Conservation (phyloP, 2,329 filamentous ascomycete genomes). For the Colletotrichum gloeosporioides region DNA sequence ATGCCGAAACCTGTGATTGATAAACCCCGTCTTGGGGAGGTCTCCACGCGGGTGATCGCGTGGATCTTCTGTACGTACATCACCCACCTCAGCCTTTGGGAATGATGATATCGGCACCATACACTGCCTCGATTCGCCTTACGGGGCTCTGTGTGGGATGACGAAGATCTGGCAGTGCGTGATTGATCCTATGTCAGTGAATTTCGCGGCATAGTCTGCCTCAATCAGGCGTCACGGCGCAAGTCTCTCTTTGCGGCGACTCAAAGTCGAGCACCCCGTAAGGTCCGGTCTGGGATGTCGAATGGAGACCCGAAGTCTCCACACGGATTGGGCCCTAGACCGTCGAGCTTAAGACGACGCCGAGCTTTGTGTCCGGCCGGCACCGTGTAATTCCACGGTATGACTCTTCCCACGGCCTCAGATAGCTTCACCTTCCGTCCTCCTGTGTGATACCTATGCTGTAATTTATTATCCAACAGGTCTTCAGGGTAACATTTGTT, state of each 20-base stretch:
- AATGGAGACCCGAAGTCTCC: not conserved
- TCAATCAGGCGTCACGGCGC: not conserved
- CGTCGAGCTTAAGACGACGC: not conserved
- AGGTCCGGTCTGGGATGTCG: not conserved
- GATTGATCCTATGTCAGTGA: not conserved
- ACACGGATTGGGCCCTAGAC: not conserved
- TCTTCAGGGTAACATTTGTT: not conserved
- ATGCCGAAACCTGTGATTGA: not conserved
- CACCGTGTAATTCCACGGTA: not conserved
- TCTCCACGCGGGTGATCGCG: constrained; percentile 4
- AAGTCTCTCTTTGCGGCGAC: not conserved
- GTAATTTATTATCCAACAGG: not conserved
- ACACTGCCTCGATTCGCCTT: not conserved
- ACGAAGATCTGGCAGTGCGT: not conserved
- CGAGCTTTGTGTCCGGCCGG: not conserved
- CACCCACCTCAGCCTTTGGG: not conserved
- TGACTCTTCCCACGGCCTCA: not conserved
- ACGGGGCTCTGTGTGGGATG: not conserved
- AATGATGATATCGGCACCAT: not conserved
- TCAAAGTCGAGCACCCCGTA: not conserved
- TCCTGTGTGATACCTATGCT: not conserved
- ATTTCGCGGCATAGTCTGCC: not conserved
- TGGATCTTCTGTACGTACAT: not conserved
- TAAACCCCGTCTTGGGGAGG: not conserved
- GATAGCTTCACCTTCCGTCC: not conserved